Base-by-base conservation (phyloP, 2,329 filamentous ascomycete species). In the Diplodia mutila region DNA sequence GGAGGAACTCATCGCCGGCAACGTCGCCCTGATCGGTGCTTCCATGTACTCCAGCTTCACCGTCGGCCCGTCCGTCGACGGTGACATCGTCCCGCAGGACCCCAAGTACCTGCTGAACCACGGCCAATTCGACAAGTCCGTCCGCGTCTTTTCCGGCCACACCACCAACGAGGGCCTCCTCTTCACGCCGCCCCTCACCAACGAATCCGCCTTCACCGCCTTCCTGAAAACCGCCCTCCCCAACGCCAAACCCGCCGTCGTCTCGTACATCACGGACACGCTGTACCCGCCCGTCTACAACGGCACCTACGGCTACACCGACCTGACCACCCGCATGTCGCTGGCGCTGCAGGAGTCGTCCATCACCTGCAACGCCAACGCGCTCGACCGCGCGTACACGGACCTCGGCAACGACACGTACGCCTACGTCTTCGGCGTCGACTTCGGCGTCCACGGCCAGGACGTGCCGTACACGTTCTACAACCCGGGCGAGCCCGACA, bases 391-490 rank as follows among this genome's bases (percentile, higher is more conserved):
- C 1, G 85, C 82, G 8, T 83, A 77, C 73, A 71, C 73, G 12
- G 84, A 85, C 2, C 32, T 34, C 32, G 32, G 32, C 8, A 34
- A 34, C 73, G 61, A 79, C 11, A 84, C 83, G 0, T 84, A 84
- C 73, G 78, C 79, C 1, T 87, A 88, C 76, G 74, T 83, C 27
- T 88, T 87, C 72, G 77, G 80, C 25, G 79, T 86, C 1, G 82
- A 82, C 0, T 85, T 85, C 0, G 85, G 80, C 8, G 77, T 85
- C 42, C 86, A 89, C 72, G 85, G 82, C 21, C 74, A 80, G 61
- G 86, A 88, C 70, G 70, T 86, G 4, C 69, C 79, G 0, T 87
- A 85, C 70, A 85, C 84, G 0, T 87, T 83, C 75, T 88, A 81
- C 76, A 81, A 32, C 9, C 34, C 83, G 51, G 32, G 59, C 46